These are phyloP conservation scores for Fusarium palustre DNA, from an alignment of 2,329 filamentous ascomycete species.

Conservation along the genomic window DNA sequence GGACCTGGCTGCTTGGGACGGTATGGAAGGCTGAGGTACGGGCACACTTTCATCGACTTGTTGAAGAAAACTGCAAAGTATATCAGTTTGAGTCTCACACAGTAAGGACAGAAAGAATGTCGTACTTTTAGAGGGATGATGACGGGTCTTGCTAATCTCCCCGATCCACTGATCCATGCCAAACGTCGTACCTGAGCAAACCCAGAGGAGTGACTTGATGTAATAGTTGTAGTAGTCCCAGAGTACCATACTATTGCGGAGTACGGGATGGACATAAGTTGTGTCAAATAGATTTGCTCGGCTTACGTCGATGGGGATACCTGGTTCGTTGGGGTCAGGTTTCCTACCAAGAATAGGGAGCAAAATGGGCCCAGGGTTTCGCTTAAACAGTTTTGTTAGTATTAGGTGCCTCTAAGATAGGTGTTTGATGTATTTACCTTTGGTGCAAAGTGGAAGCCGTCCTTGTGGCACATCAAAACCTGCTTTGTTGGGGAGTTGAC, in stretches of 20 bases:
- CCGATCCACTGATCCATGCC: conserved; percentile 4
- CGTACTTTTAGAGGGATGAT: conserved; percentile 1
- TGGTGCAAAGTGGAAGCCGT: conserved; percentile 7
- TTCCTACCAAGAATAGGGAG: background rate
- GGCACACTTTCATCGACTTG: conserved; percentile 5
- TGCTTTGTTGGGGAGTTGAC: background rate
- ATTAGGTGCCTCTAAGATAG: rapidly evolving
- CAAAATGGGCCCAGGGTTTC: background rate
- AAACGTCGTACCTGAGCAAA: background rate
- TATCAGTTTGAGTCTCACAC: background rate
- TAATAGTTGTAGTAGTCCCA: conserved; percentile 7
- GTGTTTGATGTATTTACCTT: background rate
- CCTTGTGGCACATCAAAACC: conserved; percentile 5
- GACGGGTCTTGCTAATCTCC: background rate
- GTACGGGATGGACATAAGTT: background rate
- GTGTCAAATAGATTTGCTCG: conserved; percentile 11
- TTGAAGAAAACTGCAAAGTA: background rate
- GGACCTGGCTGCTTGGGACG: background rate
- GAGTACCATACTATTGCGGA: background rate
- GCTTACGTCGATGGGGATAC: conserved; percentile 7
- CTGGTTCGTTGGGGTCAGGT: background rate
- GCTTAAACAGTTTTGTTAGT: background rate
- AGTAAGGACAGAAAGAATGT: no score
- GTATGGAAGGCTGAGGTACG: background rate
- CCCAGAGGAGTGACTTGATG: background rate